A percentile compares a stretch with the other conserved stretches of the same genome.
phyloP scores from a whole-genome alignment of 257 asterid genomes.

The Lycium ferocissimum region DNA sequence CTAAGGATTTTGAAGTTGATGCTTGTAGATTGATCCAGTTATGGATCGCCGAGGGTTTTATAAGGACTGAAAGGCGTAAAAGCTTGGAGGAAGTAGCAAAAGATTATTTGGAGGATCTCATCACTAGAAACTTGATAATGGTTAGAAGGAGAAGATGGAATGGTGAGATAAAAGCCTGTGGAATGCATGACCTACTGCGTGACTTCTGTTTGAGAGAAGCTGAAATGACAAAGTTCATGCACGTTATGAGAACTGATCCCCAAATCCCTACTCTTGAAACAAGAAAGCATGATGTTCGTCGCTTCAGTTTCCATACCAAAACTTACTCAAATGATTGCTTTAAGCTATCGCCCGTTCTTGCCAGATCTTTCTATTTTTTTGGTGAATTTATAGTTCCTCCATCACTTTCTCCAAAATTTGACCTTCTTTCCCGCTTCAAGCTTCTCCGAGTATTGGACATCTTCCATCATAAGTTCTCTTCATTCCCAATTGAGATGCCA shows the following conservation, averaged over 20 bases:
- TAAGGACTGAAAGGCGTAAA: background rate
- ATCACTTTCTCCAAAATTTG: background rate
- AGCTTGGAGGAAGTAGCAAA: slow-evolving; percentile 13
- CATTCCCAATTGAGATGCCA: background rate
- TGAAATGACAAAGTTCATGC: background rate
- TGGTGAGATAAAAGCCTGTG: slow-evolving; percentile 19
- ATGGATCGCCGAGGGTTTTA: slow-evolving; percentile 34
- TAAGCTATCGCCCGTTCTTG: background rate
- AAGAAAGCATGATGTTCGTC: background rate
- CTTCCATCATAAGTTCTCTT: background rate
- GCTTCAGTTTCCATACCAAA: background rate
- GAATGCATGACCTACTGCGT: slow-evolving; percentile 25
- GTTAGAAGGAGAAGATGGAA: background rate
- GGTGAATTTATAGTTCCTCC: background rate
- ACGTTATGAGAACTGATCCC: background rate
- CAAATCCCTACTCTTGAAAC: background rate
- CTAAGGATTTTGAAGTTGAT: background rate
- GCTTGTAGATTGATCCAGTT: slow-evolving; percentile 26
- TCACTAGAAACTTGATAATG: slow-evolving; percentile 22
- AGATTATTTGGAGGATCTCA: slow-evolving; percentile 24
- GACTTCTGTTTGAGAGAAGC: slow-evolving; percentile 25
- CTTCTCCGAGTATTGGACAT: slow-evolving; percentile 10
- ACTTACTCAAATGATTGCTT: background rate
- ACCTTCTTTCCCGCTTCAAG: background rate
- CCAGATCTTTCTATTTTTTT: slow-evolving; percentile 7